A percentile compares a stretch with the other conserved stretches of the same genome.
These are phyloP conservation scores for Pleurotus citrinopileatus DNA, from an alignment of 768 basidiomycete genomes.

Conservation along the genomic window DNA sequence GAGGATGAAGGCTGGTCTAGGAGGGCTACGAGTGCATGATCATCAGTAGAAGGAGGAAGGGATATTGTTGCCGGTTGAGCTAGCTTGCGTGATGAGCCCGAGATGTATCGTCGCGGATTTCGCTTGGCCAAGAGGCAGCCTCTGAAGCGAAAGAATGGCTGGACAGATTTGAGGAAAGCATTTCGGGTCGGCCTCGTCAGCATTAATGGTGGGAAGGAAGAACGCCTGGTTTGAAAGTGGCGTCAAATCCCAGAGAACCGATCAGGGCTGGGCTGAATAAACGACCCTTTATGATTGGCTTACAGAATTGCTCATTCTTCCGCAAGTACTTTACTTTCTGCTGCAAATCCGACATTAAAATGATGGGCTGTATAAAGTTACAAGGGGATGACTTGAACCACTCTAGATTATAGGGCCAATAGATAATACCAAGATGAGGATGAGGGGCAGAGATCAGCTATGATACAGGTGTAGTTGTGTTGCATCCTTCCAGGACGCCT, in stretches of 20 bases:
- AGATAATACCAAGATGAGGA: slow-evolving; percentile 1
- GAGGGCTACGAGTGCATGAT: slow-evolving; percentile 60
- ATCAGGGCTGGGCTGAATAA: slow-evolving; percentile 6
- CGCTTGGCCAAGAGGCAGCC: slow-evolving; percentile 38
- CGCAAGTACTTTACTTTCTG: neutral
- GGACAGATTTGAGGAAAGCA: slow-evolving; percentile 34
- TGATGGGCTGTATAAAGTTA: too few species aligned
- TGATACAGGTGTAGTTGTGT: slow-evolving; percentile 1
- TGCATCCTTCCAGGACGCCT: neutral
- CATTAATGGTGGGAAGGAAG: slow-evolving; percentile 28
- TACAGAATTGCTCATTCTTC: neutral
- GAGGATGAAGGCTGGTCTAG: slow-evolving; percentile 63
- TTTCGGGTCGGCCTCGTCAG: slow-evolving; percentile 39
- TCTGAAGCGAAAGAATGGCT: slow-evolving; percentile 35
- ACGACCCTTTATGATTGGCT: neutral
- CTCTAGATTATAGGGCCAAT: neutral
- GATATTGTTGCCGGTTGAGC: slow-evolving; percentile 27
- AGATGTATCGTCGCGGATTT: slow-evolving; percentile 17
- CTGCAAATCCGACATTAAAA: too few species aligned
- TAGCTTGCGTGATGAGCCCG: slow-evolving; percentile 12
- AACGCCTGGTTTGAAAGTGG: neutral
- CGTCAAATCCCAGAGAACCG: slow-evolving; percentile 7
- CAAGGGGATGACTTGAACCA: neutral
- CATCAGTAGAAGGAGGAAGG: slow-evolving; percentile 63
- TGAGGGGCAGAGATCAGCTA: neutral